Evolutionary conservation across 768 basidiomycete species (phyloP).

Genomic region (Kwoniella mangroviensis): DNA sequence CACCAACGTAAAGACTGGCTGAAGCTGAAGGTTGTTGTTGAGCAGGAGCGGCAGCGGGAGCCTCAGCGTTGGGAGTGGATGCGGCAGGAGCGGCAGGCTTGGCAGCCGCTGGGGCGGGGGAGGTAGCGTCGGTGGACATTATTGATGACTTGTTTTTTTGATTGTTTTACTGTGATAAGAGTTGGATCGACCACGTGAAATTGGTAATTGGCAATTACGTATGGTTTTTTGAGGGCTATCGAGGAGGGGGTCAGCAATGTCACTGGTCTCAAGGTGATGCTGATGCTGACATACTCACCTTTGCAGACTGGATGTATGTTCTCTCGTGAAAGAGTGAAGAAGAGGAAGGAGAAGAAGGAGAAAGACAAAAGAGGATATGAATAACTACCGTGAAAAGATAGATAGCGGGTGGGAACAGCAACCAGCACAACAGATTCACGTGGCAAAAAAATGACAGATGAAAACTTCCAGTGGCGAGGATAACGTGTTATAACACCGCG

Average conservation of each 20-base stretch:
- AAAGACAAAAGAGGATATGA: slow-evolving; percentile 17
- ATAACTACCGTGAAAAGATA: background rate
- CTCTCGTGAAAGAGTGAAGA: slow-evolving; percentile 21
- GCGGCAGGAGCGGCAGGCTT: slow-evolving; percentile 38
- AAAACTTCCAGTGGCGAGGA: background rate
- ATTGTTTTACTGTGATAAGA: slow-evolving; percentile 24
- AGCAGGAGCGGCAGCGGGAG: slow-evolving; percentile 39
- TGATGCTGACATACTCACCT: slow-evolving; percentile 5
- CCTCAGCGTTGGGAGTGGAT: slow-evolving; percentile 40
- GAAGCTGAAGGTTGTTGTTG: slow-evolving; percentile 47
- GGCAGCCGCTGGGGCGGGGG: slow-evolving; percentile 43
- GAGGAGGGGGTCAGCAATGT: background rate
- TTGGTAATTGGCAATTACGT: slow-evolving; percentile 51
- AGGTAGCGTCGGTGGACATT: slow-evolving; percentile 41
- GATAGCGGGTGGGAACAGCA: background rate
- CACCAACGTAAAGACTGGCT: slow-evolving; percentile 93
- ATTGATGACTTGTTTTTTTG: slow-evolving; percentile 22
- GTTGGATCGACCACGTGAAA: slow-evolving; percentile 53
- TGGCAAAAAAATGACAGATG: slow-evolving; percentile 2
- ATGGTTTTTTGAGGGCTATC: slow-evolving; percentile 45
- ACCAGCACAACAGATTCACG: slow-evolving; percentile 2
- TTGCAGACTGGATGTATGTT: slow-evolving; percentile 22
- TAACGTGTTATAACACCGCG: background rate
- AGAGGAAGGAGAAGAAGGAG: slow-evolving; percentile 8
- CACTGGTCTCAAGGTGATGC: background rate